Percentiles rank a stretch among this genome's conserved stretches.
Evolutionary conservation across 1,284 basidiomycete genomes (phyloP).

Genomic region (Kwoniella shivajii): DNA sequence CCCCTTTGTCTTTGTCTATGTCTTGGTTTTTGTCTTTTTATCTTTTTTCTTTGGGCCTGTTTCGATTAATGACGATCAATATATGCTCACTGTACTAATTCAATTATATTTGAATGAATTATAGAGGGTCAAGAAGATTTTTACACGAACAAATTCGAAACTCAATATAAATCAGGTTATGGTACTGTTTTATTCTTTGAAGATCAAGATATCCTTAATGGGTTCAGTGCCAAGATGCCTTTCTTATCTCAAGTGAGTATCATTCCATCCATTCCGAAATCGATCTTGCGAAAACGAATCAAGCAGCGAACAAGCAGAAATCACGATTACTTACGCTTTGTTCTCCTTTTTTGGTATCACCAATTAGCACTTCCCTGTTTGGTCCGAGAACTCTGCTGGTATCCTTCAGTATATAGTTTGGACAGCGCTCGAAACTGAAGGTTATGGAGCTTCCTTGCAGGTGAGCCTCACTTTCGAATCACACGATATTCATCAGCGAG

Average conservation of each 20-base stretch:
- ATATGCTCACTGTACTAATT: no score
- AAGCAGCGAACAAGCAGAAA: no score
- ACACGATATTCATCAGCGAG: no score
- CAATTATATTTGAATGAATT: no score
- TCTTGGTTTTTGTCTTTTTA: neutral
- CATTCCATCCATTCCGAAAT: no score
- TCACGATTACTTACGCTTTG: neutral
- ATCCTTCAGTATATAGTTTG: constrained; percentile 56
- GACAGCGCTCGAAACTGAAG: constrained; percentile 56
- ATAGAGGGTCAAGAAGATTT: constrained; percentile 18
- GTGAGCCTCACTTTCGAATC: constrained; percentile 17
- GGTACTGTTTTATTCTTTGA: constrained; percentile 59
- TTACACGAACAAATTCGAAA: constrained; percentile 39
- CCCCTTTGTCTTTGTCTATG: neutral
- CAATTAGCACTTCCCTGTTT: constrained; percentile 33
- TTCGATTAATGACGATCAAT: neutral
- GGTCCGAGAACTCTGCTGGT: constrained; percentile 39
- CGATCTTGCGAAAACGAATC: no score
- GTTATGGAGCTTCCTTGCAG: constrained; percentile 57
- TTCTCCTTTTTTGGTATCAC: neutral
- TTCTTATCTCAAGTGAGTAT: constrained; percentile 28
- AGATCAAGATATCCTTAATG: constrained; percentile 53
- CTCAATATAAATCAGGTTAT: constrained; percentile 51
- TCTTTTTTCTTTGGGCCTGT: neutral
- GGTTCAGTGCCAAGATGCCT: constrained; percentile 53